phyloP scores from a whole-genome alignment of 139 green algal species.

The Monoraphidium neglectum region DNA sequence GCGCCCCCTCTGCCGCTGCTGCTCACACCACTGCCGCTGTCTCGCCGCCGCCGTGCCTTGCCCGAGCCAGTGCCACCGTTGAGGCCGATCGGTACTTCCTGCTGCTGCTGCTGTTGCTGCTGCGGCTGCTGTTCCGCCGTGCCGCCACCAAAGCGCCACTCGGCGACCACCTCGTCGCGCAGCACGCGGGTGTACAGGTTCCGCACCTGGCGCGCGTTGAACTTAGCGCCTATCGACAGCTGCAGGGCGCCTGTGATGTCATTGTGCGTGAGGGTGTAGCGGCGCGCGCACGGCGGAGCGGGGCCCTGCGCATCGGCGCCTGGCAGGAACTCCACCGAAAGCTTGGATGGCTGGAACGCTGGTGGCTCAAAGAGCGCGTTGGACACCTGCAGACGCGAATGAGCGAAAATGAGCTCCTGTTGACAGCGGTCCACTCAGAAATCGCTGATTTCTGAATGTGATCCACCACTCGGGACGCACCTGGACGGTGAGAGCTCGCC shows the following conservation, averaged over 20 bases:
- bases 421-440: too few species aligned
- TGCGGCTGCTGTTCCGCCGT: neutral
- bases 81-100: too few species aligned
- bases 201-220: conserved; percentile 80
- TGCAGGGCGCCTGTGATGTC: conserved; percentile 83
- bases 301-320: conserved; percentile 1
- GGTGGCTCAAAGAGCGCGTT: conserved; percentile 68
- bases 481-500: too few species aligned
- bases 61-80: too few species aligned
- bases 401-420: too few species aligned
- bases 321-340: conserved; percentile 50
- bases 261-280: conserved; percentile 95
- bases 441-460: too few species aligned
- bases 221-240: conserved; percentile 76
- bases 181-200: conserved; percentile 77
- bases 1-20: neutral
- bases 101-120: conserved; percentile 13
- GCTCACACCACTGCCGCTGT: neutral
- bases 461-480: too few species aligned
- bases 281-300: conserved; percentile 21
- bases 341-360: conserved; percentile 68
- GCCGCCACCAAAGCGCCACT: conserved; percentile 60
- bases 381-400: too few species aligned
- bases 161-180: conserved; percentile 86
- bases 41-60: neutral